Base-by-base conservation (phyloP, 306 rosid genomes). In the Rubus idaeus region DNA sequence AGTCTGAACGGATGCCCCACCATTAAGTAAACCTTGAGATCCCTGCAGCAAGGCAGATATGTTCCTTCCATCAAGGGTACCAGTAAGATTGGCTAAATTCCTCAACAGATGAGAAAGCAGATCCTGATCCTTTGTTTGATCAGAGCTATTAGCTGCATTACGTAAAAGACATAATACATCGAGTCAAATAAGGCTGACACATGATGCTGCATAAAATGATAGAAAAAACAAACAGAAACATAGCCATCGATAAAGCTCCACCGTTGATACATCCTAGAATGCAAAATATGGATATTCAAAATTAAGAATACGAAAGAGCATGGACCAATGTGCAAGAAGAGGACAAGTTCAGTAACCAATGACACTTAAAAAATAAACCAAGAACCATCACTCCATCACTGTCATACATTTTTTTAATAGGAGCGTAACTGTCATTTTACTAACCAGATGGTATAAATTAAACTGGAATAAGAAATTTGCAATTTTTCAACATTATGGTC, bases 91-190 rank as follows among this genome's bases (percentile, higher is more conserved):
- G 51, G 87, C 93, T 70, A 93, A 83, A 87, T 79, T 93, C 79
- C 72, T 83, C 77, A 88, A 84, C 44, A 90, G 84, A 83, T 87
- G 93, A 65, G 90, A 84, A 7, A 91, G 81, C 57, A 90, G 78
- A 84, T 88, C 93, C 74, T 83, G 93, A 80, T 85, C 90, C 81
- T 75, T 88, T 17, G 80, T 52, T 52, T 84, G 81, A 80, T 85
- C 88, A 37, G 90, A 82, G 60, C 75, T 85, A 83, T 81, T 88
- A 78, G 93, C 98, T 93, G 91, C 87, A 84, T 73, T 76, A 83
- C 67, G 84, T 46, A 83, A 63, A 83, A 74, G 76, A 72, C 77
- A 86, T 20, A 49, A 75, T 77, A 68, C 65, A 49, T 61, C 64
- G n/a, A 81, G 83, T 86, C 84, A 69, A 65, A 84, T 75, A 77